Evolutionary conservation across 306 rosid species (phyloP), one percentile per base, ranked within the genome.

Genomic region (Vigna radiata): DNA sequence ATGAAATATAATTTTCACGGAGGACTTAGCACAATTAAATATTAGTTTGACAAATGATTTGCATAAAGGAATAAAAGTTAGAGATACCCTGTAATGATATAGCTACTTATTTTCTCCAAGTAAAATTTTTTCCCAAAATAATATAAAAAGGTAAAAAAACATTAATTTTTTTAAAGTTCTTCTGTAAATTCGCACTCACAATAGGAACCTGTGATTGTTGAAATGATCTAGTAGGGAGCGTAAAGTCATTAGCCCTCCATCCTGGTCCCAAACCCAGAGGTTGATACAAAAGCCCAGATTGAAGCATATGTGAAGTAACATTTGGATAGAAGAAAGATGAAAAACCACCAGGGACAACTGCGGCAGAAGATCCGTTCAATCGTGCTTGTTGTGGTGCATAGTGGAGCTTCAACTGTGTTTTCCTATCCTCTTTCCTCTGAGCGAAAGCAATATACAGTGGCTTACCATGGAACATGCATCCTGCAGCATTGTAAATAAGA

Each of bases 401-500:
- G 27, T 86, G 94, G 64, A 88, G 82, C 85, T 91, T 92, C 83
- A 91, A 62, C 68, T 87, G 94, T 63, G 81, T 88, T 72, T 87
- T 89, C 79, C 98, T 91, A 49, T 91, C 98, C 87, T 87, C 96
- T 82, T 91, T 94, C 86, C 87, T 90, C 79, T 94, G 97, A 83
- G 98, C 98, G 36, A 89, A 83, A 64, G 96, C 89, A 74, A 90
- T 93, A 78, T 90, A 91, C 43, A 94, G 80, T 52, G 97, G 97
- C 87, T 94, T 94, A 43, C 87, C 72, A 68, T 90, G 93, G 76
- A 94, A 85, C 96, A 91, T 90, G 79, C 67, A 79, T 62, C 97
- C 97, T 94, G 88, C 64, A 52, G 73, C 81, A 73, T 27, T 47
- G 18, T 61, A 49, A 41, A 83, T 17, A 53, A 19, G 10, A 54